Evolutionary conservation across 345 rosid species (phyloP).

Genomic region (Rhodamnia argentea): DNA sequence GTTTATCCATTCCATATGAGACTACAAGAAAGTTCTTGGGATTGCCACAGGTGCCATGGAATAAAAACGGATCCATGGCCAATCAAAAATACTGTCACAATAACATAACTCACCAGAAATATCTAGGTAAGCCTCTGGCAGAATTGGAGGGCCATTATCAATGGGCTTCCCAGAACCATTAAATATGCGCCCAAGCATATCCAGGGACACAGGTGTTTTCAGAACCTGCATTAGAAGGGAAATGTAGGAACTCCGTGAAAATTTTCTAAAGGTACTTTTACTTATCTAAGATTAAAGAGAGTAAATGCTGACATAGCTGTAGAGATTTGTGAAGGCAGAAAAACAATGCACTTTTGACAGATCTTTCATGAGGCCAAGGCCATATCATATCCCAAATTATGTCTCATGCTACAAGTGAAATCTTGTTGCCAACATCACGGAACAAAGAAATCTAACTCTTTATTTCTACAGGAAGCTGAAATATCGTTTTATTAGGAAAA

Average conservation of each 20-base stretch:
- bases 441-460: not conserved
- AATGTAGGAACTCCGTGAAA: not conserved
- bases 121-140: conserved; percentile 89
- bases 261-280: not conserved
- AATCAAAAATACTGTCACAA: not conserved
- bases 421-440: not conserved
- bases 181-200: conserved; percentile 95
- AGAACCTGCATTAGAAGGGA: conserved; percentile 40
- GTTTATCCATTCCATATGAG: not conserved
- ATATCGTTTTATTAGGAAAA: not conserved
- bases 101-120: conserved; percentile 57
- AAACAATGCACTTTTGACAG: not conserved
- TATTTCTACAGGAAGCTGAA: not conserved
- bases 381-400: not conserved
- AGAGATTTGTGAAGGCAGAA: not conserved
- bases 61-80: not conserved
- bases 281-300: not conserved
- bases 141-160: conserved; percentile 88
- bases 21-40: not conserved
- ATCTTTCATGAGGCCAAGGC: not conserved
- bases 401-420: not conserved
- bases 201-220: conserved; percentile 85
- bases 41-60: not conserved
- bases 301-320: not conserved
- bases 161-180: conserved; percentile 97